These are phyloP conservation scores for Fusarium anguioides DNA, from an alignment of 2,329 filamentous ascomycete species.

Conservation along the genomic window DNA sequence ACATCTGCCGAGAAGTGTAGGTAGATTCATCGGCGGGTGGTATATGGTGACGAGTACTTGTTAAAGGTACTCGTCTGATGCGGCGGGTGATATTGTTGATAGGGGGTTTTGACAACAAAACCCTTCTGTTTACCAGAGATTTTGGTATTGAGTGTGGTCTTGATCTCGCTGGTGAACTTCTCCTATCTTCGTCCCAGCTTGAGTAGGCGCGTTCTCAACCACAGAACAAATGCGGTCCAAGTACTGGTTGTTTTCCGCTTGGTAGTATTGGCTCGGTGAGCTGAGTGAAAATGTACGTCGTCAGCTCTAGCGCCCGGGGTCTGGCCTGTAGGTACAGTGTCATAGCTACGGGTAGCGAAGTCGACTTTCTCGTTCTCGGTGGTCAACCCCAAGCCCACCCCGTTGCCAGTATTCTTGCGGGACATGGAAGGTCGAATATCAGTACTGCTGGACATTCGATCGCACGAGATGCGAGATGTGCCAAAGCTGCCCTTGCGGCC, in stretches of 20 bases:
- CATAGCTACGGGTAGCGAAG: conserved; percentile 61
- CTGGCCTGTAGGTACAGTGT: conserved; percentile 52
- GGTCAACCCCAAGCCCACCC: conserved; percentile 28
- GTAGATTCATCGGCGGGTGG: conserved; percentile 16
- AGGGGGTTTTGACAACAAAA: conserved; percentile 21
- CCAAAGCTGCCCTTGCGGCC: conserved; percentile 55
- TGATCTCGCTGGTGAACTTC: conserved; percentile 35
- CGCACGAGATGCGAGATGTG: conserved; percentile 49
- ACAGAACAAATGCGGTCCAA: conserved; percentile 73
- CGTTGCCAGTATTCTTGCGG: conserved; percentile 44
- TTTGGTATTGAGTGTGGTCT: conserved; percentile 26
- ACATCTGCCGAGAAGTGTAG: conserved; percentile 6
- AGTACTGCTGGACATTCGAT: conserved; percentile 48
- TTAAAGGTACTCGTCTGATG: conserved; percentile 10
- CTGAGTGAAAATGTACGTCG: conserved; percentile 57
- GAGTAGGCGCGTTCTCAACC: conserved; percentile 66
- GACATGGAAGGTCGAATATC: conserved; percentile 46
- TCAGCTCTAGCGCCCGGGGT: conserved; percentile 50
- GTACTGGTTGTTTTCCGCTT: conserved; percentile 71
- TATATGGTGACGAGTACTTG: conserved; percentile 31
- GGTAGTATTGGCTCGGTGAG: conserved; percentile 58
- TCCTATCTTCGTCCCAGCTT: conserved; percentile 56
- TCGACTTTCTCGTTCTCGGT: conserved; percentile 55
- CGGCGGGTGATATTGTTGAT: conserved; percentile 18
- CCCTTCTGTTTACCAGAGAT: conserved; percentile 21